phyloP scores from a whole-genome alignment of 192 early-diverging fungal species.

The Entomortierella lignicola region DNA sequence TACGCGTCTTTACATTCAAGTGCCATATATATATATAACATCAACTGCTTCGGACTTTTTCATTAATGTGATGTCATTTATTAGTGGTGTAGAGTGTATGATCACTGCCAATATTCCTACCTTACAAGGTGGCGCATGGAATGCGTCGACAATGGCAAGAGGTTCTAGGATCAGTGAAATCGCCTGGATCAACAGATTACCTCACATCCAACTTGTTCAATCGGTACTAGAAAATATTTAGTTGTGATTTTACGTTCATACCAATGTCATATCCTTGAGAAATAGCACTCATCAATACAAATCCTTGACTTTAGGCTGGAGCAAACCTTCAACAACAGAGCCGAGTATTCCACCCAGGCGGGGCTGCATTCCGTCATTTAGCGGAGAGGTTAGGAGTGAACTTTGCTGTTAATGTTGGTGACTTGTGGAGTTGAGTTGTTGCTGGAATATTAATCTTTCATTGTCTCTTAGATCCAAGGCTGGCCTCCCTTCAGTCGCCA shows the following conservation, averaged over 20 bases:
- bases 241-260: not conserved
- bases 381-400: conserved; percentile 43
- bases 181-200: conserved; percentile 66
- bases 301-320: conserved; percentile 59
- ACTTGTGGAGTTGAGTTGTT: not conserved
- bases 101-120: conserved; percentile 72
- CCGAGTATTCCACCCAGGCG: conserved; percentile 72
- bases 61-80: not conserved
- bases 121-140: conserved; percentile 68
- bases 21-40: too few species aligned
- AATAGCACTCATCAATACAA: not conserved
- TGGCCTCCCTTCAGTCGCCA: conserved; percentile 65
- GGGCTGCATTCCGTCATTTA: conserved; percentile 68
- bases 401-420: not conserved
- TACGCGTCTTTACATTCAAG: conserved; percentile 10
- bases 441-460: not conserved
- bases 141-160: conserved; percentile 67
- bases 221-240: conserved; percentile 48
- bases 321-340: conserved; percentile 74
- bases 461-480: conserved; percentile 63
- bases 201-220: conserved; percentile 67
- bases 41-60: not conserved
- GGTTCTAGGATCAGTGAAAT: conserved; percentile 63
- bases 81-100: conserved; percentile 65
- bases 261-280: too few species aligned